A percentile compares a stretch with the other conserved stretches of the same genome.
Evolutionary conservation across 495 filamentous ascomycete species (phyloP).

Genomic region (Xylaria palmicola): DNA sequence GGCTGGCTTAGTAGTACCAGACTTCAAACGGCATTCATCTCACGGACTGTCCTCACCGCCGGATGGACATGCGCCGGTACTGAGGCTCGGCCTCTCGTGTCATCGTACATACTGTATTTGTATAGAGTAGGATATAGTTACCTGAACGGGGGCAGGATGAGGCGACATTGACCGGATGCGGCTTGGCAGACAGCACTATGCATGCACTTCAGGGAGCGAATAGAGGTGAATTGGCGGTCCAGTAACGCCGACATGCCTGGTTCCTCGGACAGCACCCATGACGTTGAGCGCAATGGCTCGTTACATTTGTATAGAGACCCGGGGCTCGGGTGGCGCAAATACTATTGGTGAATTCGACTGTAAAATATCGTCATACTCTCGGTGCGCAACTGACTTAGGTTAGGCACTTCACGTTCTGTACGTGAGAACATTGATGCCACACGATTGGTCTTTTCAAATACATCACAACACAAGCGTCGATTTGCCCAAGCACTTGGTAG

Average conservation of each 20-base stretch:
- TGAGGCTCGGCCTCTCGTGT: neutral
- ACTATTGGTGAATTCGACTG: too few relatives aligned
- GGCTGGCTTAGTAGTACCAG: neutral
- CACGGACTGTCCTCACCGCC: neutral
- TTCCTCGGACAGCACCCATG: neutral
- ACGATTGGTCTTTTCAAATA: neutral
- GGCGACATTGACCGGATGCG: neutral
- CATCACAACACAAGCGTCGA: too few relatives aligned
- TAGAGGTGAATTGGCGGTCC: neutral
- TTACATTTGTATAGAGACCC: neutral
- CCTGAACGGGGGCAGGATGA: neutral
- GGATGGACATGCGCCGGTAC: neutral
- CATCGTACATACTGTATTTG: neutral
- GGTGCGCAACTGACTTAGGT: too few relatives aligned
- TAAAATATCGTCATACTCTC: too few relatives aligned
- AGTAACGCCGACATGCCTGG: too few relatives aligned
- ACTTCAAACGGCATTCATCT: neutral
- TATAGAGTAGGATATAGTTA: neutral
- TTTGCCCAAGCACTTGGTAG: neutral
- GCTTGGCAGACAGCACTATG: neutral
- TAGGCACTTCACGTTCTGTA: too few relatives aligned
- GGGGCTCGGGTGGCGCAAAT: too few relatives aligned
- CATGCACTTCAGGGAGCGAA: neutral
- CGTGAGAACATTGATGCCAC: too few relatives aligned
- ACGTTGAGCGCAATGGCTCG: neutral